phyloP scores from a whole-genome alignment of 2,329 filamentous ascomycete genomes.

The Penicillium psychrosexuale region DNA sequence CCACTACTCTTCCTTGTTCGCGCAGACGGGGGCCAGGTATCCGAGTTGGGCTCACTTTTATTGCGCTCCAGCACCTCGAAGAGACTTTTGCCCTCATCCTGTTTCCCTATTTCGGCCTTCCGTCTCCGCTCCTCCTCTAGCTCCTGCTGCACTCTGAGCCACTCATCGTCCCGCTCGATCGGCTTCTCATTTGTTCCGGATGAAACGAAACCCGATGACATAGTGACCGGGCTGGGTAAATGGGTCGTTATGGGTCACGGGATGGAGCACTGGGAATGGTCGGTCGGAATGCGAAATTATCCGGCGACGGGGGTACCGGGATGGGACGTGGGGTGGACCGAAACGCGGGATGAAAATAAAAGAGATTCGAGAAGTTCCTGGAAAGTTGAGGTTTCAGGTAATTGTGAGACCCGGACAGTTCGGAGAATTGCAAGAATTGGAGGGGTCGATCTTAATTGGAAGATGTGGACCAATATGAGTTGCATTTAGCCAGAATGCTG shows the following conservation, averaged over 20 bases:
- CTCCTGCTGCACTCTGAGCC: slow-evolving; percentile 44
- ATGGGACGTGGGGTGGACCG: slow-evolving; percentile 2
- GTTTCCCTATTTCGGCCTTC: slow-evolving; percentile 51
- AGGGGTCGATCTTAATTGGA: neutral
- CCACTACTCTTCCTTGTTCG: neutral
- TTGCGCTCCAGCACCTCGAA: slow-evolving; percentile 50
- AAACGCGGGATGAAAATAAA: neutral
- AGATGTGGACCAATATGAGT: neutral
- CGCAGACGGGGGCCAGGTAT: neutral
- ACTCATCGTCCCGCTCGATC: slow-evolving; percentile 43
- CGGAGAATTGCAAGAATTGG: neutral
- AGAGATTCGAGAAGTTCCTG: neutral
- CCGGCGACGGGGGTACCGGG: slow-evolving; percentile 8
- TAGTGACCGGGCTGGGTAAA: slow-evolving; percentile 21
- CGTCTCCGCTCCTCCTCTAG: slow-evolving; percentile 46
- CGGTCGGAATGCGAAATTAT: slow-evolving; percentile 13
- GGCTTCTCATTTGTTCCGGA: slow-evolving; percentile 43
- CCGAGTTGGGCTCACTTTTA: slow-evolving; percentile 44
- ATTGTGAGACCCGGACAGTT: neutral
- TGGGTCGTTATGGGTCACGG: neutral
- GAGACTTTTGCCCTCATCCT: slow-evolving; percentile 51
- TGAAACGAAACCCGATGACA: slow-evolving; percentile 49
- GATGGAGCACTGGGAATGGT: slow-evolving; percentile 13
- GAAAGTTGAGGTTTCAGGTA: neutral
- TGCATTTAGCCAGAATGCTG: slow-evolving; percentile 2